Evolutionary conservation across 805 yeast species (phyloP).

Genomic region (Teunomyces gatunensis): DNA sequence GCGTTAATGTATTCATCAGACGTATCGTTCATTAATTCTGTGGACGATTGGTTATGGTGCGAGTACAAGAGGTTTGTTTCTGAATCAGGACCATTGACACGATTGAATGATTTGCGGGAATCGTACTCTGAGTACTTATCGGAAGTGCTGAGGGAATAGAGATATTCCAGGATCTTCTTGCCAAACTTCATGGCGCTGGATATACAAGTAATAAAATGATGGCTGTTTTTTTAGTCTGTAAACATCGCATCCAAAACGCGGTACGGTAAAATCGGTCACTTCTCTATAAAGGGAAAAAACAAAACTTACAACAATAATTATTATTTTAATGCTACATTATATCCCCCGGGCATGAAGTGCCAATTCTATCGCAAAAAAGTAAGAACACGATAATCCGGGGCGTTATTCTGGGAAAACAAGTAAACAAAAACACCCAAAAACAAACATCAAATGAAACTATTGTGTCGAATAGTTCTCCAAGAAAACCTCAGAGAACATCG

Average conservation of each 20-base stretch:
- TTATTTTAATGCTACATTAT: neutral
- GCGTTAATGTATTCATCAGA: slow-evolving; percentile 31
- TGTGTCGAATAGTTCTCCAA: slow-evolving; percentile 4
- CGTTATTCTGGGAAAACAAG: slow-evolving; percentile 37
- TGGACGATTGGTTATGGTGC: slow-evolving; percentile 25
- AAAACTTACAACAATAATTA: neutral
- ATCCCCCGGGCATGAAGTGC: slow-evolving; percentile 51
- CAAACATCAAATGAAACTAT: slow-evolving; percentile 21
- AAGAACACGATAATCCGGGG: slow-evolving; percentile 47
- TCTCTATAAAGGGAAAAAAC: neutral
- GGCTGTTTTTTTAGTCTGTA: neutral
- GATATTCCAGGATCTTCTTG: slow-evolving; percentile 53
- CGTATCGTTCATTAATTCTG: slow-evolving; percentile 19
- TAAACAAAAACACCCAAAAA: slow-evolving; percentile 27
- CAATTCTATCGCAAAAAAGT: slow-evolving; percentile 33
- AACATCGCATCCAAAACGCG: neutral
- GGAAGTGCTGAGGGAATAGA: slow-evolving; percentile 62
- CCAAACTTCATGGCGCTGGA: slow-evolving; percentile 17
- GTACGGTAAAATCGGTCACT: neutral
- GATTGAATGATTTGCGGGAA: slow-evolving; percentile 43
- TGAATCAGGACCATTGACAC: slow-evolving; percentile 41
- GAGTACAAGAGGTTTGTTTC: slow-evolving; percentile 29
- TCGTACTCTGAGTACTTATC: slow-evolving; percentile 72
- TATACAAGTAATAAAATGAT: neutral
- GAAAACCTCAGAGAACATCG: slow-evolving; percentile 15